These are phyloP conservation scores for Prinsepia uniflora DNA, from an alignment of 306 rosid genomes.

Conservation along the genomic window DNA sequence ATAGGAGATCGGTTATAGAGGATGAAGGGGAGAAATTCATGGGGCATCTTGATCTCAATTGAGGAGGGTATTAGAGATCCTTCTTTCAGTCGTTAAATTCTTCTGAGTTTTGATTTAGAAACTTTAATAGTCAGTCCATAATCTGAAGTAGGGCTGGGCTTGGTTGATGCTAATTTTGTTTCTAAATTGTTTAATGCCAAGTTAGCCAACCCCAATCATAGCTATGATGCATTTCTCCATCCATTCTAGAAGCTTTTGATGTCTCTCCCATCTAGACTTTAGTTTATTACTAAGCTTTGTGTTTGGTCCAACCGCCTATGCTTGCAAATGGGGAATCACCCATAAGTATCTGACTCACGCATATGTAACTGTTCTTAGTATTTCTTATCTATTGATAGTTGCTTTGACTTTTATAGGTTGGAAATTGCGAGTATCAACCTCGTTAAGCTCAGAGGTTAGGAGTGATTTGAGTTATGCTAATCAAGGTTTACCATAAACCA, in stretches of 20 bases:
- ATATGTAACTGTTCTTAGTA: too few species aligned
- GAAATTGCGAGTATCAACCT: not conserved
- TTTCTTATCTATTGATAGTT: not conserved
- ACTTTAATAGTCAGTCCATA: not conserved
- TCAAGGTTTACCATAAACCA: not conserved
- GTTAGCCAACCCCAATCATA: not conserved
- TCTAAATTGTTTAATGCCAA: too few species aligned
- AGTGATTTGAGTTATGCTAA: not conserved
- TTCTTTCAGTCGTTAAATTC: not conserved
- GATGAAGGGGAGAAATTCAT: conserved; percentile 27
- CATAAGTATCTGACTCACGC: too few species aligned
- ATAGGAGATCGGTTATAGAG: conserved; percentile 17
- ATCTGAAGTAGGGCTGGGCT: not conserved
- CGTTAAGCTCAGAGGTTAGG: conserved; percentile 1
- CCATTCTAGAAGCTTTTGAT: not conserved
- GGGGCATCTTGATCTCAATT: conserved; percentile 24
- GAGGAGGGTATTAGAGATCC: conserved; percentile 24
- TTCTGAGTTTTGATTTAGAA: not conserved
- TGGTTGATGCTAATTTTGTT: not conserved
- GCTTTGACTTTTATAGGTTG: not conserved
- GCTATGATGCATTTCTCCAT: not conserved
- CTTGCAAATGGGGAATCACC: too few species aligned
- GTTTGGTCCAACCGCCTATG: too few species aligned
- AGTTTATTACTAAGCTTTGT: too few species aligned
- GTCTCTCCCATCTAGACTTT: not conserved